phyloP scores from a whole-genome alignment of 1,284 basidiomycete species.

The Porodaedalea pini region DNA sequence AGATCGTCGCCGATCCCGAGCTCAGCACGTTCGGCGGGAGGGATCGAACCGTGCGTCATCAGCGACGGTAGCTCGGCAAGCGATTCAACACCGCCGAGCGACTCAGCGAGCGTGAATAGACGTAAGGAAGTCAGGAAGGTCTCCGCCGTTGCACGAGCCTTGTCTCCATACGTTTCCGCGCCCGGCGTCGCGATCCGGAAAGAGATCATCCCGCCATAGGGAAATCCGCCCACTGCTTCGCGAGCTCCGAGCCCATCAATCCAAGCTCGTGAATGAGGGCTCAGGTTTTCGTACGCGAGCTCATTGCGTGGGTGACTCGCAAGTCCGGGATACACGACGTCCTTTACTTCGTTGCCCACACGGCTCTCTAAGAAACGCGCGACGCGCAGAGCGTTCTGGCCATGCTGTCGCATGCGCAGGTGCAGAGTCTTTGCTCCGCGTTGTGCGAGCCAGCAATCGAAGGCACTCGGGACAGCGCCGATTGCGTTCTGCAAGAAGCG shows the following conservation, averaged over 20 bases:
- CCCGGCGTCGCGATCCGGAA: constrained; percentile 55
- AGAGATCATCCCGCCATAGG: constrained; percentile 83
- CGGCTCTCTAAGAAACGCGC: constrained; percentile 62
- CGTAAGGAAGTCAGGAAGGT: constrained; percentile 67
- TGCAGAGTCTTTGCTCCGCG: constrained; percentile 90
- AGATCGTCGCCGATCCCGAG: constrained; percentile 83
- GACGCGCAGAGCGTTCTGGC: constrained; percentile 76
- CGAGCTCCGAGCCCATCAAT: constrained; percentile 44
- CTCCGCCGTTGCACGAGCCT: constrained; percentile 44
- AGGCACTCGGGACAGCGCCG: constrained; percentile 84
- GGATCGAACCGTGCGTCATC: constrained; percentile 86
- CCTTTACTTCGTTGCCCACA: constrained; percentile 51
- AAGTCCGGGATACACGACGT: constrained; percentile 87
- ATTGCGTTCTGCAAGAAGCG: constrained; percentile 92
- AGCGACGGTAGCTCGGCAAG: constrained; percentile 78
- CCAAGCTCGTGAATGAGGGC: constrained; percentile 68
- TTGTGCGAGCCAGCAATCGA: constrained; percentile 90
- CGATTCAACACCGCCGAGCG: constrained; percentile 88
- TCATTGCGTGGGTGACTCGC: constrained; percentile 53
- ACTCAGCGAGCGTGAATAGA: constrained; percentile 86
- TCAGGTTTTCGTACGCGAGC: constrained; percentile 63
- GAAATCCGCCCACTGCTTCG: constrained; percentile 51
- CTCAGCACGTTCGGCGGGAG: constrained; percentile 60
- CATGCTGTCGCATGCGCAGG: constrained; percentile 85
- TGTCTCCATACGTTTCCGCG: not conserved